These are phyloP conservation scores for Abrus pulchellus DNA, from an alignment of 306 rosid species.

Conservation along the genomic window DNA sequence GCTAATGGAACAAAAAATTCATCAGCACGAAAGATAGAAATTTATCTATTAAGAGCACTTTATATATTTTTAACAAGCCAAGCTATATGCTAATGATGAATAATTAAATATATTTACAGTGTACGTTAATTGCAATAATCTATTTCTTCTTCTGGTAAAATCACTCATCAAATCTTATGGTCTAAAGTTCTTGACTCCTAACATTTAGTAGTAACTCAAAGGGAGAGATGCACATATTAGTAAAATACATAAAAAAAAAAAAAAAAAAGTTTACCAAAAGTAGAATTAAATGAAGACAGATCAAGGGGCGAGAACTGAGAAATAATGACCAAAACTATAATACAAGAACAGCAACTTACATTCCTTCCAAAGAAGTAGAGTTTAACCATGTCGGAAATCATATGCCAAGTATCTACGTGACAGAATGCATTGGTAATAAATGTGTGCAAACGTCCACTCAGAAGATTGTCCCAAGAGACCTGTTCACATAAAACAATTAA, in stretches of 20 bases:
- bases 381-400: conserved; percentile 80
- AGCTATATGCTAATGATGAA: conserved; percentile 17
- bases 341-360: conserved; percentile 61
- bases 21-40: conserved; percentile 39
- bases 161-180: conserved; percentile 17
- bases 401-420: conserved; percentile 69
- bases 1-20: conserved; percentile 35
- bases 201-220: not conserved
- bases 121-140: conserved; percentile 8
- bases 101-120: conserved; percentile 3
- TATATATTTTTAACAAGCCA: conserved; percentile 33
- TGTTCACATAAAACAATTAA: conserved; percentile 57
- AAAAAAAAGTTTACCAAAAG: not conserved
- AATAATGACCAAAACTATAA: conserved; percentile 37
- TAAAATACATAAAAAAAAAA: not conserved
- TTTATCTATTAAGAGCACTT: conserved; percentile 30
- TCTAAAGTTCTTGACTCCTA: conserved; percentile 4
- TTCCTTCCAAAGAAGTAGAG: conserved; percentile 86
- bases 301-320: not conserved
- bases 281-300: conserved; percentile 1
- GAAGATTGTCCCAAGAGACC: conserved; percentile 76
- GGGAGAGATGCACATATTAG: not conserved
- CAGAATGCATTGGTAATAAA: conserved; percentile 92
- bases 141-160: conserved; percentile 19
- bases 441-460: conserved; percentile 82